Evolutionary conservation across 2,329 filamentous ascomycete species (phyloP).

Genomic region (Trichoderma sp.): DNA sequence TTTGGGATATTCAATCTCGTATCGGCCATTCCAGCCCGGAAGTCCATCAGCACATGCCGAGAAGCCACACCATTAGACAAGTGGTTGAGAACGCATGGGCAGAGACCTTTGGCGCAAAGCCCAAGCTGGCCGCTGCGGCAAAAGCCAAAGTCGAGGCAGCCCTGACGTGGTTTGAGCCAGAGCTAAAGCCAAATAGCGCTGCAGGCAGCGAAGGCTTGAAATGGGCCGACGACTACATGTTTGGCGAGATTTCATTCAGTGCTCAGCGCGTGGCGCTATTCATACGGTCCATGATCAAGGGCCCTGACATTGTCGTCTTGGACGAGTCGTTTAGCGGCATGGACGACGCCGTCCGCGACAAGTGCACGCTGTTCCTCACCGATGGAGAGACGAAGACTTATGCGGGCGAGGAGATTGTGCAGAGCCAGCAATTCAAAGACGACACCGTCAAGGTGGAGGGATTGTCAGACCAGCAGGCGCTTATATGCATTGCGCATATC

Average conservation of each 20-base stretch:
- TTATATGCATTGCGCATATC: constrained; percentile 91
- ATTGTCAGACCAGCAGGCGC: constrained; percentile 70
- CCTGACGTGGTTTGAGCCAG: constrained; percentile 75
- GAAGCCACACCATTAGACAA: constrained; percentile 70
- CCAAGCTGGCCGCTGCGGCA: constrained; percentile 63
- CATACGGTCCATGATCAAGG: constrained; percentile 78
- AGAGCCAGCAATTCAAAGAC: constrained; percentile 51
- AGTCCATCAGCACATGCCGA: constrained; percentile 90
- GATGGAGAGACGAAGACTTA: constrained; percentile 59
- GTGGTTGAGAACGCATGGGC: constrained; percentile 87
- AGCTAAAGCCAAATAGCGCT: constrained; percentile 65
- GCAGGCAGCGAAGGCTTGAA: constrained; percentile 42
- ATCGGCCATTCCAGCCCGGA: constrained; percentile 95
- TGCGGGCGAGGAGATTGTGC: constrained; percentile 45
- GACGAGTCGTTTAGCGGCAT: constrained; percentile 90
- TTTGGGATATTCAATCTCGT: constrained; percentile 88
- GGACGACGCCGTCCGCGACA: constrained; percentile 79
- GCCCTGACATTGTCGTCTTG: constrained; percentile 78
- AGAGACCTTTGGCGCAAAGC: constrained; percentile 77
- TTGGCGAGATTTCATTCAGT: constrained; percentile 77
- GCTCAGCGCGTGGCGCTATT: constrained; percentile 86
- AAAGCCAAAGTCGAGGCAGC: constrained; percentile 67
- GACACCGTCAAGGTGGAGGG: constrained; percentile 61
- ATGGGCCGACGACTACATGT: constrained; percentile 71
- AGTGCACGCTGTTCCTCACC: constrained; percentile 80